Evolutionary conservation across 2,329 filamentous ascomycete species (phyloP), one percentile per base, ranked within the genome.

Genomic region (Lecanicillium sp.): DNA sequence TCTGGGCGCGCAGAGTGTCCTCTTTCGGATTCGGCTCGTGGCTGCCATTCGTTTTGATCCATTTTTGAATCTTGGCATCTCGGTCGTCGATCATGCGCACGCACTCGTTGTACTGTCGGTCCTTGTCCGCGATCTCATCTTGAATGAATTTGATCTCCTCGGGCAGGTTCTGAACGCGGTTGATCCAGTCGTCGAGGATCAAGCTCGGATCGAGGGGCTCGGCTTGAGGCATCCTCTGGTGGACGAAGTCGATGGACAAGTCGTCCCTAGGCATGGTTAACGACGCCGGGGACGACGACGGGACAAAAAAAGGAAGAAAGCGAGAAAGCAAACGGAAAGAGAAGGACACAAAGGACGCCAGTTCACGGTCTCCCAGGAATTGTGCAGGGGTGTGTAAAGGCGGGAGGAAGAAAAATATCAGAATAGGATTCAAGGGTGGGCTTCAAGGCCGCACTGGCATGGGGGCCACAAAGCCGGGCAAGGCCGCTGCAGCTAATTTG

Each of bases 131-230:
- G 46, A 90, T 85, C 62, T 92, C 86, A 55, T 89, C 85, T 53
- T 89, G 82, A 45, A 90, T 72, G 64, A 89, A 88, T 15, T 81
- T 80, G 43, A 92, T 80, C 62, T 92, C 86, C 46, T 86, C 83
- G 45, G 85, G 85, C 19, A 90, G 71, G 53, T 92, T 92, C 51
- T 84, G 79, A 15, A 84, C 82, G 62, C 67, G 72, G 57, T 81
- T 78, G 56, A 82, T 77, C 70, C 84, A 89, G 59, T 88, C 83
- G 58, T 90, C 84, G 50, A 89, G 75, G 53, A 88, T 79, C 47
- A 82, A 69, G 40, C 81, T 72, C 42, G 77, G 74, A 51, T 82
- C 78, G 58, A 78, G 69, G 44, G 72, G 65, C 56, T 81, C 78
- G 54, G 66, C 65, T 55, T 68, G 71, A 55, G 75, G 74, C 75